phyloP scores from a whole-genome alignment of 2,329 filamentous ascomycete genomes.

The Hymenoscyphus salicellus region DNA sequence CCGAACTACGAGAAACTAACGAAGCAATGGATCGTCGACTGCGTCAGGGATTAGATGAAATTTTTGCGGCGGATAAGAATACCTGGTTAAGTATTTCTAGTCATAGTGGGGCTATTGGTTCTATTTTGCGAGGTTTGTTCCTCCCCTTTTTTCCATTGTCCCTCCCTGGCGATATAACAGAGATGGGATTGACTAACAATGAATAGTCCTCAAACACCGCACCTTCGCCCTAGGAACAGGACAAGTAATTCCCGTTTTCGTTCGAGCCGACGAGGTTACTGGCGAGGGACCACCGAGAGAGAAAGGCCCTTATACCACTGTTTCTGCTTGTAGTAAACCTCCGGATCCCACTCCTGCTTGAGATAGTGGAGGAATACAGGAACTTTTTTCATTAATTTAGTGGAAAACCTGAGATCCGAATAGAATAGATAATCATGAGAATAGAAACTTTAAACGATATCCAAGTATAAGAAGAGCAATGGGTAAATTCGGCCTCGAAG shows the following conservation, averaged over 20 bases:
- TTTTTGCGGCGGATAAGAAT: slow-evolving; percentile 51
- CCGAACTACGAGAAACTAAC: slow-evolving; percentile 43
- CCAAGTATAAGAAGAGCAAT: too few species aligned
- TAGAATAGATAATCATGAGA: too few species aligned
- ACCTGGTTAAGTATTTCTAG: slow-evolving; percentile 59
- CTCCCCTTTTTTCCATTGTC: too few species aligned
- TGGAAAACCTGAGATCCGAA: too few species aligned
- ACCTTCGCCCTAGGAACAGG: slow-evolving; percentile 63
- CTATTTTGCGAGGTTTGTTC: slow-evolving; percentile 43
- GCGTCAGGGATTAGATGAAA: slow-evolving; percentile 52
- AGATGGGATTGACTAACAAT: too few species aligned
- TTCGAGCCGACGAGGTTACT: slow-evolving; percentile 52
- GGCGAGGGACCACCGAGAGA: slow-evolving; percentile 9
- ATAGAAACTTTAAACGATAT: neutral
- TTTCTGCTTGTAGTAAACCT: slow-evolving; percentile 8
- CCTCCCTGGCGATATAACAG: too few species aligned
- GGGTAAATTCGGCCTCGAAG: too few species aligned
- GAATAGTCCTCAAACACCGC: slow-evolving; percentile 55
- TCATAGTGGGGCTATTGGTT: slow-evolving; percentile 57
- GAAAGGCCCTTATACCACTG: slow-evolving; percentile 10
- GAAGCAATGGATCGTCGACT: slow-evolving; percentile 49
- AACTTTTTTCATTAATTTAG: too few species aligned
- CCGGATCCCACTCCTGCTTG: neutral
- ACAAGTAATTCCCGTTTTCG: slow-evolving; percentile 64
- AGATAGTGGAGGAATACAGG: too few species aligned